Evolutionary conservation across 2,329 filamentous ascomycete species (phyloP).

Genomic region (Ampelomyces quisqualis): DNA sequence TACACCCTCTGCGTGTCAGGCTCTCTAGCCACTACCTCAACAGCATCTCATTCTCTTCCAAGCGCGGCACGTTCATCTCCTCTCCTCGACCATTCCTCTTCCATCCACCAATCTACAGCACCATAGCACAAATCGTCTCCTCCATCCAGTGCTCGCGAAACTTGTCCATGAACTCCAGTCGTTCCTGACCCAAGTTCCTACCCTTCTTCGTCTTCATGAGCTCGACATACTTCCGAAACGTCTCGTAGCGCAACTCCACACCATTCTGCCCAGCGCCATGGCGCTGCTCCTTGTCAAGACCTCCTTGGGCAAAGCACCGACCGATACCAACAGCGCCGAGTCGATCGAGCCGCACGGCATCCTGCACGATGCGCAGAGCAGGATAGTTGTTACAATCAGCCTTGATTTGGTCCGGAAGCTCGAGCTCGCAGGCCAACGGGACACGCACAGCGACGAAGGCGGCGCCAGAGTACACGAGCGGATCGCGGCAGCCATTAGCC

Average conservation of each 20-base stretch:
- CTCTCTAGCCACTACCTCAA: no score
- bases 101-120: not conserved
- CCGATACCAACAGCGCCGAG: conserved; percentile 78
- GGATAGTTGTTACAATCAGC: conserved; percentile 57
- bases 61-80: not conserved
- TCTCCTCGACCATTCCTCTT: not conserved
- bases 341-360: conserved; percentile 84
- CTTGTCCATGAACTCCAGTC: not conserved
- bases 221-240: not conserved
- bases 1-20: no score
- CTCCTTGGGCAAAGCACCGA: conserved; percentile 5
- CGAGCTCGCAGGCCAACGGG: conserved; percentile 72
- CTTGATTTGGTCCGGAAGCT: conserved; percentile 58
- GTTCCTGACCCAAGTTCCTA: not conserved
- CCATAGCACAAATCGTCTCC: not conserved
- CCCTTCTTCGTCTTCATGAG: conserved; percentile 3
- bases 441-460: conserved; percentile 72
- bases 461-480: conserved; percentile 62
- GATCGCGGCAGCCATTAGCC: conserved; percentile 18
- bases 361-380: conserved; percentile 80
- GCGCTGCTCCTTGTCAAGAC: not conserved
- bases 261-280: not conserved
- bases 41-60: no score
- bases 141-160: conserved; percentile 1
- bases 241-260: not conserved